phyloP scores from a whole-genome alignment of 2,329 filamentous ascomycete species.

The Clonostachys sp. region DNA sequence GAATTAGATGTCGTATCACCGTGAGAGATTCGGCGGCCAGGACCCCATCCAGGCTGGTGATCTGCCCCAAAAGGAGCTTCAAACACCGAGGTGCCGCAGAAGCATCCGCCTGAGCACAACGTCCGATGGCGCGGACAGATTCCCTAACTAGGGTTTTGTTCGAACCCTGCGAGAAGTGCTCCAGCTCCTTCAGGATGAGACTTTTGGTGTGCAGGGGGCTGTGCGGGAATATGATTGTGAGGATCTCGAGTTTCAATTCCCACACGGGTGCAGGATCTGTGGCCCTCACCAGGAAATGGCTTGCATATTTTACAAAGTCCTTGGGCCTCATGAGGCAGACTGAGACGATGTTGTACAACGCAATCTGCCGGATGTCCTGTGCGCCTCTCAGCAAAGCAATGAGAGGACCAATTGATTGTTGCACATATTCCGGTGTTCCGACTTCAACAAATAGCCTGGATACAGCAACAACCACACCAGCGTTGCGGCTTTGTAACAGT shows the following conservation, averaged over 20 bases:
- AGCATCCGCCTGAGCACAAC: slow-evolving; percentile 78
- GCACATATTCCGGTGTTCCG: slow-evolving; percentile 72
- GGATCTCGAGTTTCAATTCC: slow-evolving; percentile 85
- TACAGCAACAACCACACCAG: slow-evolving; percentile 86
- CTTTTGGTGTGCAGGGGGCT: slow-evolving; percentile 72
- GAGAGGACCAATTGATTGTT: slow-evolving; percentile 74
- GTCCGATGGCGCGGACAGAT: slow-evolving; percentile 86
- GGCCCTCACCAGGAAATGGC: slow-evolving; percentile 82
- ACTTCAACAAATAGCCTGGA: slow-evolving; percentile 81
- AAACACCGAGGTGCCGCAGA: slow-evolving; percentile 74
- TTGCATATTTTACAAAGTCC: slow-evolving; percentile 82
- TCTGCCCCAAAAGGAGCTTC: slow-evolving; percentile 76
- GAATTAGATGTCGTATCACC: slow-evolving; percentile 91
- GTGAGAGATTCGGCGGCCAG: slow-evolving; percentile 90
- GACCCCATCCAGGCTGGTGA: slow-evolving; percentile 81
- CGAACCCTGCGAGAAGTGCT: slow-evolving; percentile 77
- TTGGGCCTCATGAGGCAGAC: slow-evolving; percentile 73
- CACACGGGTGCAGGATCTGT: slow-evolving; percentile 79
- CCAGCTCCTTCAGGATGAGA: slow-evolving; percentile 85
- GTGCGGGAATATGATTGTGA: slow-evolving; percentile 88
- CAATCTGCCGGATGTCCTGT: slow-evolving; percentile 83
- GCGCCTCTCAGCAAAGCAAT: slow-evolving; percentile 80
- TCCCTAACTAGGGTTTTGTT: slow-evolving; percentile 80
- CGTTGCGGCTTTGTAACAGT: slow-evolving; percentile 88
- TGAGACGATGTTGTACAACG: slow-evolving; percentile 92